Conservation (phyloP, 768 basidiomycete genomes). For the Boletales sp. region DNA sequence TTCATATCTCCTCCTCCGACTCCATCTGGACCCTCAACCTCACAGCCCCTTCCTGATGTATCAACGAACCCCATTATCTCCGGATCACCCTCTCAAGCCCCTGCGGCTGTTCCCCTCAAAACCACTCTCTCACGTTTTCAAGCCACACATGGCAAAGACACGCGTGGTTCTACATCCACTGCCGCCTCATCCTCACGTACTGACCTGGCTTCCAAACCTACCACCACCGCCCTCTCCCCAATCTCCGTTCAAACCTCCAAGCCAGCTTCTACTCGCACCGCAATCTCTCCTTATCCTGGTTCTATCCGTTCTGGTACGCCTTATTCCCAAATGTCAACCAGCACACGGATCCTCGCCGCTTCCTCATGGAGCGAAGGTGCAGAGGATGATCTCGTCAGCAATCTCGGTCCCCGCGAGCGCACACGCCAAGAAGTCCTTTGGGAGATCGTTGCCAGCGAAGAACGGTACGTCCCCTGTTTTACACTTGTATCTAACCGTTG, state of each 20-base stretch:
- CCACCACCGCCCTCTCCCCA: conserved; percentile 52
- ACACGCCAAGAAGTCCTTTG: conserved; percentile 95
- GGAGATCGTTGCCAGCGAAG: conserved; percentile 95
- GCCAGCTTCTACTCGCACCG: conserved; percentile 60
- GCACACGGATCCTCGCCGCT: conserved; percentile 71
- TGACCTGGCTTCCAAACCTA: conserved; percentile 48
- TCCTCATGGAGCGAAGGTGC: conserved; percentile 92
- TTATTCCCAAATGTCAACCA: conserved; percentile 74
- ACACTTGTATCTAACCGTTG: conserved; percentile 7
- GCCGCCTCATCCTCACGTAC: conserved; percentile 60
- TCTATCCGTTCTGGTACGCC: conserved; percentile 80
- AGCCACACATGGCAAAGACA: conserved; percentile 64
- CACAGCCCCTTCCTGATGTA: conserved; percentile 51
- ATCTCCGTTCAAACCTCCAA: conserved; percentile 52
- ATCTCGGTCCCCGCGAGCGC: conserved; percentile 89
- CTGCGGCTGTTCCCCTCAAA: conserved; percentile 42
- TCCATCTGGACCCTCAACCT: conserved; percentile 45
- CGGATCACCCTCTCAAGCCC: conserved; percentile 27
- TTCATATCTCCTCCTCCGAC: conserved; percentile 82
- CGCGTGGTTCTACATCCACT: conserved; percentile 61
- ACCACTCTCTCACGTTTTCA: conserved; percentile 77
- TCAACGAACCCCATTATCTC: conserved; percentile 33
- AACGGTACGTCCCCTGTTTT: conserved; percentile 54
- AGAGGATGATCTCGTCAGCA: conserved; percentile 89
- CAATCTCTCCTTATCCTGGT: conserved; percentile 58